Percentiles rank a stretch among this genome's conserved stretches.
Evolutionary conservation across 116 monocot genomes (phyloP).

Genomic region (Posidonia oceanica): DNA sequence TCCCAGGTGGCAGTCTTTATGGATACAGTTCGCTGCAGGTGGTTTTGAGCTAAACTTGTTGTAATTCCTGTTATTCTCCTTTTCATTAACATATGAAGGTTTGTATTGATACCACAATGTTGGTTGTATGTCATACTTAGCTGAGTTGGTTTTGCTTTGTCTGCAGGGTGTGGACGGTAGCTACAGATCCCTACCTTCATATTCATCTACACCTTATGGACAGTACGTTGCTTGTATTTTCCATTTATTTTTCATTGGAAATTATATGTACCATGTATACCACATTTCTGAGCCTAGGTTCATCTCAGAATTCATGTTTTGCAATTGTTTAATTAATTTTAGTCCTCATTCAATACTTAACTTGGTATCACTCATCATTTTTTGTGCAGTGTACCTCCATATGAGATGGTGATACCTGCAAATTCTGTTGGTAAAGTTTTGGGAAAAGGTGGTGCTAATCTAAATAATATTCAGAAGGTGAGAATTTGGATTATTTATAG

Average conservation of each 20-base stretch:
- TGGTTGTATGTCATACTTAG: neutral
- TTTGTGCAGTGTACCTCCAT: constrained; percentile 22
- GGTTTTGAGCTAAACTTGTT: neutral
- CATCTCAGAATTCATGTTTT: too few species aligned
- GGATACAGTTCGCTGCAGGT: constrained; percentile 45
- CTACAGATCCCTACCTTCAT: constrained; percentile 46
- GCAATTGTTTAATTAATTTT: too few species aligned
- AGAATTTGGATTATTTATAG: neutral
- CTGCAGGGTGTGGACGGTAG: constrained; percentile 31
- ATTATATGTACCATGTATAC: too few species aligned
- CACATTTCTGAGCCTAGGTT: too few species aligned
- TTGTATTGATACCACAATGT: neutral
- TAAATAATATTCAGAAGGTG: constrained; percentile 63
- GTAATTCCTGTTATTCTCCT: neutral
- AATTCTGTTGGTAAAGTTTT: constrained; percentile 50
- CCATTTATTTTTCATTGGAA: too few species aligned
- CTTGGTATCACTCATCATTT: neutral
- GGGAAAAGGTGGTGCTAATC: constrained; percentile 60
- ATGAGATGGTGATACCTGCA: constrained; percentile 59
- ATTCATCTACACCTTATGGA: constrained; percentile 44
- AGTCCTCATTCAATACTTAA: too few species aligned
- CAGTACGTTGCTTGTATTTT: constrained; percentile 17
- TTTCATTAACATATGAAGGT: neutral
- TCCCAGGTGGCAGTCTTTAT: constrained; percentile 34
- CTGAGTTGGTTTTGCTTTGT: neutral